Conservation (phyloP, 176 grass and related monocot genomes). For the Hsuehochloa calcarea region DNA sequence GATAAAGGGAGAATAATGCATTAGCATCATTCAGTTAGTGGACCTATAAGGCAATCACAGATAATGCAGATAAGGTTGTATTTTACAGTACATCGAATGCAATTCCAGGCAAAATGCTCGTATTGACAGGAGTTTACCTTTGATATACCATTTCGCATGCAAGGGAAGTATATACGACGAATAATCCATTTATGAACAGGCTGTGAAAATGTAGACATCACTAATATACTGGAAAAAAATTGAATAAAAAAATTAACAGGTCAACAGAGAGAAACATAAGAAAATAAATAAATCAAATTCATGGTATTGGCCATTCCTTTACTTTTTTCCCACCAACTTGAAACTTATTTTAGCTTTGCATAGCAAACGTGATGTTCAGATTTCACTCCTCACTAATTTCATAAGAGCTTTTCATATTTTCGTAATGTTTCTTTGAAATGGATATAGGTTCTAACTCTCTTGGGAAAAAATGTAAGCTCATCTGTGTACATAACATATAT, state of each 20-base stretch:
- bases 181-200: slow-evolving; percentile 97
- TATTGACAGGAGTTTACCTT: slow-evolving; percentile 54
- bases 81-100: slow-evolving; percentile 4
- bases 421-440: slow-evolving; percentile 2
- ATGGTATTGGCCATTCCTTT: background rate
- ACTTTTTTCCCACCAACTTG: background rate
- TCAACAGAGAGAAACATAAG: background rate
- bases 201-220: slow-evolving; percentile 44
- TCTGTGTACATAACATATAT: slow-evolving; percentile 4
- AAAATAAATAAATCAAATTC: background rate
- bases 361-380: background rate
- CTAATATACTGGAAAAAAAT: slow-evolving; percentile 16
- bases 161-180: slow-evolving; percentile 90
- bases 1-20: background rate
- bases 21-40: background rate
- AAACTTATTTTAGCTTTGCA: background rate
- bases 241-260: slow-evolving; percentile 7
- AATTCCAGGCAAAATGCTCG: background rate
- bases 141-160: slow-evolving; percentile 77
- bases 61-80: background rate
- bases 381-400: background rate
- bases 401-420: background rate
- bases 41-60: background rate
- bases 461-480: background rate
- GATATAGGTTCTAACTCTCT: background rate